Percentiles rank a stretch among this genome's conserved stretches.
Evolutionary conservation across 2,329 filamentous ascomycete species (phyloP).

Genomic region (Ilyonectria sp.): DNA sequence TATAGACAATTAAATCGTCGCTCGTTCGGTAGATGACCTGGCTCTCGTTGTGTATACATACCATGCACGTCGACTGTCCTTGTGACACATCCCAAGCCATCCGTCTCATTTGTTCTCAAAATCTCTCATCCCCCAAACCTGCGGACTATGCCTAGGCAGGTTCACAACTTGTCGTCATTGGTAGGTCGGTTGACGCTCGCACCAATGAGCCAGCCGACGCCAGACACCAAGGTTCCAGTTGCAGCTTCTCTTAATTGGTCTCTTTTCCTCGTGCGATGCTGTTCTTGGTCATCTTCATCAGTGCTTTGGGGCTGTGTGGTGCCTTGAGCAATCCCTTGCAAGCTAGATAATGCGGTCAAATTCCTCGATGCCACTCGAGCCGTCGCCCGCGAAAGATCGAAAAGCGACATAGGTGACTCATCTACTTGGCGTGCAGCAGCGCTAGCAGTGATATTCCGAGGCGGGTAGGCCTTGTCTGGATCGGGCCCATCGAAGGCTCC

Average conservation of each 20-base stretch:
- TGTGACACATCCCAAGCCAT: neutral
- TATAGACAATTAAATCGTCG: constrained; percentile 11
- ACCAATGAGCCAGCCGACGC: constrained; percentile 78
- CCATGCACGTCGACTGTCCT: neutral
- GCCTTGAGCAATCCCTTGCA: constrained; percentile 55
- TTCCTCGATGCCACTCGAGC: constrained; percentile 73
- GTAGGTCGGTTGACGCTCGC: constrained; percentile 57
- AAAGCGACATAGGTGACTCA: constrained; percentile 75
- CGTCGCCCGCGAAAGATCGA: constrained; percentile 75
- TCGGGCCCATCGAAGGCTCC: constrained; percentile 64
- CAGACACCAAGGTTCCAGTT: constrained; percentile 76
- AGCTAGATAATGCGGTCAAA: constrained; percentile 68
- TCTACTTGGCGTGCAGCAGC: constrained; percentile 58
- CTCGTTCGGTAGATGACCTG: neutral
- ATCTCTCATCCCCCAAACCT: neutral
- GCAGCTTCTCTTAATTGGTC: constrained; percentile 79
- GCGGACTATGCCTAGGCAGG: neutral
- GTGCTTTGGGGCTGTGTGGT: constrained; percentile 40
- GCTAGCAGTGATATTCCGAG: constrained; percentile 54
- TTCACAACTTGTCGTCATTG: constrained; percentile 30
- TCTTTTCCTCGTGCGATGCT: constrained; percentile 73
- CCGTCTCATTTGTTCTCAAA: neutral
- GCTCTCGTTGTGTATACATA: too few relatives aligned
- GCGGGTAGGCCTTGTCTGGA: constrained; percentile 43
- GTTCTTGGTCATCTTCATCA: constrained; percentile 47